These are phyloP conservation scores for Colletotrichum neosansevieriae DNA, from an alignment of 2,329 filamentous ascomycete genomes.

Conservation along the genomic window DNA sequence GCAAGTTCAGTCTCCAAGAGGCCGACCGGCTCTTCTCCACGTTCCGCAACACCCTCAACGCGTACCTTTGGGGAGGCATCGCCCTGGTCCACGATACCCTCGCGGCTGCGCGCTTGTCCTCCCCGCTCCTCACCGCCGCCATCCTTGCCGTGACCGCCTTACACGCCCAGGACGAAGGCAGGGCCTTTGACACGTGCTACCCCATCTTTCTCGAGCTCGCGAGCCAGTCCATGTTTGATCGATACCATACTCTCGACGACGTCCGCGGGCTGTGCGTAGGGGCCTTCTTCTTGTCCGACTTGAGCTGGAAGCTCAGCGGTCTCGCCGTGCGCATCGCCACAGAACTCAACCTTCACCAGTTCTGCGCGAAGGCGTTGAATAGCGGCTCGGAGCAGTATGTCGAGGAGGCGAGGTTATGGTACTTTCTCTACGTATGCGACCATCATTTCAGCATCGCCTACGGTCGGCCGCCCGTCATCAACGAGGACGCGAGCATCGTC, in stretches of 20 bases:
- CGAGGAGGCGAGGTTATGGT: conserved; percentile 71
- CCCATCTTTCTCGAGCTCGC: conserved; percentile 69
- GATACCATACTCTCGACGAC: conserved; percentile 65
- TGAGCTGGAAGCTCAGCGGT: conserved; percentile 68
- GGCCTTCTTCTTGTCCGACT: conserved; percentile 73
- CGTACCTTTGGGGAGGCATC: conserved; percentile 50
- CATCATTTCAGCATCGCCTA: conserved; percentile 76
- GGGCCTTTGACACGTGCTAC: conserved; percentile 67
- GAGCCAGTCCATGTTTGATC: conserved; percentile 68
- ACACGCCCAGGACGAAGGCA: conserved; percentile 51
- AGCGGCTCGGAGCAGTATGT: conserved; percentile 60
- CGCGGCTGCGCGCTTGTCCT: conserved; percentile 46
- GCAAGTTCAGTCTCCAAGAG: conserved; percentile 44
- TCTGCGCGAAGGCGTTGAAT: conserved; percentile 60
- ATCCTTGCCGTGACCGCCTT: conserved; percentile 51
- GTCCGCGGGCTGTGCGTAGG: conserved; percentile 72
- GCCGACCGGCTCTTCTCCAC: conserved; percentile 47
- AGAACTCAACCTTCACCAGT: conserved; percentile 67
- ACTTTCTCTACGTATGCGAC: conserved; percentile 73
- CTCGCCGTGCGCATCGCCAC: conserved; percentile 69
- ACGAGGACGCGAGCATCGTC: conserved; percentile 68
- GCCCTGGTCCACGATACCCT: conserved; percentile 47
- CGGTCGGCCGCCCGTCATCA: conserved; percentile 67
- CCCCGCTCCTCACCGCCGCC: conserved; percentile 47
- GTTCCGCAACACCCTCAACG: conserved; percentile 47